Conservation (phyloP, 1,284 basidiomycete species). For the Microbotryum intermedium region DNA sequence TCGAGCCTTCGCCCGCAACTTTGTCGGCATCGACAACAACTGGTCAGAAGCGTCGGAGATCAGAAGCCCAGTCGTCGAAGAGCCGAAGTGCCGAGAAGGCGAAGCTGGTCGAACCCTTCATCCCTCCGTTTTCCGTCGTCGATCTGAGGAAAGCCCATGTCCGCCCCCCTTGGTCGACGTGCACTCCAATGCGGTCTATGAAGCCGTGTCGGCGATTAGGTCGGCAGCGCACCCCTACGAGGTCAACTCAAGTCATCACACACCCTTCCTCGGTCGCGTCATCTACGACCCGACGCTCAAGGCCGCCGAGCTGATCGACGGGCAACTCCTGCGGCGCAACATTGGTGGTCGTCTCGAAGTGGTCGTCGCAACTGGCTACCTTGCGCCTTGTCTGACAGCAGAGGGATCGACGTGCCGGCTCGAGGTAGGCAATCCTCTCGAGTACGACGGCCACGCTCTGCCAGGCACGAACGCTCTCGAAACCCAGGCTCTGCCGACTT, state of each 20-base stretch:
- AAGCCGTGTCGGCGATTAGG: not conserved
- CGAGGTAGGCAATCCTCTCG: slow-evolving; percentile 2
- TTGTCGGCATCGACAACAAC: not conserved
- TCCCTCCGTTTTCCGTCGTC: slow-evolving; percentile 16
- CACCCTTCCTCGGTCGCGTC: slow-evolving; percentile 23
- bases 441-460: not conserved
- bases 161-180: slow-evolving; percentile 18
- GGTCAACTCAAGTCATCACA: not conserved
- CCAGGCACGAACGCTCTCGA: not conserved
- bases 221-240: not conserved
- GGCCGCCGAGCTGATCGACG: slow-evolving; percentile 28
- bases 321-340: slow-evolving; percentile 16
- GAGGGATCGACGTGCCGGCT: not conserved
- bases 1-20: not conserved
- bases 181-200: slow-evolving; percentile 10
- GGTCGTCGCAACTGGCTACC: slow-evolving; percentile 22
- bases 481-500: slow-evolving; percentile 8
- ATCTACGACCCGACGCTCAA: slow-evolving; percentile 29
- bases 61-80: not conserved
- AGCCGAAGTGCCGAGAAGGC: not conserved
- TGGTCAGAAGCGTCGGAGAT: slow-evolving; percentile 1
- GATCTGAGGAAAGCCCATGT: slow-evolving; percentile 13
- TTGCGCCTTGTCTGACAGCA: slow-evolving; percentile 1
- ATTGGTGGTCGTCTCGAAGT: slow-evolving; percentile 30
- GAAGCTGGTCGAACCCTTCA: not conserved